These are phyloP conservation scores for Monilinia fructigena DNA, from an alignment of 2,329 filamentous ascomycete genomes.

Conservation along the genomic window DNA sequence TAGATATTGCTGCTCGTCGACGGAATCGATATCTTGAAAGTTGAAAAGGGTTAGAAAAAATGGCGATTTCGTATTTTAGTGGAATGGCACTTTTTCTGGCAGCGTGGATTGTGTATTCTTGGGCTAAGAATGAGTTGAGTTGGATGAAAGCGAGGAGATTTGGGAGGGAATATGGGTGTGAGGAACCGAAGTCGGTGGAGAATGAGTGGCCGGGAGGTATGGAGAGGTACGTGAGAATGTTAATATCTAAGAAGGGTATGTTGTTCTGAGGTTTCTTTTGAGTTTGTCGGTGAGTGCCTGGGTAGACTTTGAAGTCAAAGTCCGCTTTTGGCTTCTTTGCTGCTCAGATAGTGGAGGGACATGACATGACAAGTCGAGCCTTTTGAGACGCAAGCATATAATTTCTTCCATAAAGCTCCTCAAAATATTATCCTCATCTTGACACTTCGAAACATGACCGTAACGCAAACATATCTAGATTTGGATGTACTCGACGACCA, in stretches of 20 bases:
- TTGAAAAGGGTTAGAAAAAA: neutral
- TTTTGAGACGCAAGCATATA: neutral
- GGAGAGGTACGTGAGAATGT: neutral
- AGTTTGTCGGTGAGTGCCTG: too few species aligned
- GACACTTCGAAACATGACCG: neutral
- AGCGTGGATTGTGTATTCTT: neutral
- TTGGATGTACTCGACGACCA: slow-evolving; percentile 34
- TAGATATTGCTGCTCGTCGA: neutral
- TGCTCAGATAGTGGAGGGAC: neutral
- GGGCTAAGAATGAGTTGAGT: neutral
- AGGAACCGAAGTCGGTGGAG: neutral
- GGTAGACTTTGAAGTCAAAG: neutral
- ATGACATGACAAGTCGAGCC: neutral
- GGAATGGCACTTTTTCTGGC: neutral
- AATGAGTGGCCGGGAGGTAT: neutral
- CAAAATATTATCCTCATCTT: neutral
- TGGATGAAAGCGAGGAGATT: neutral
- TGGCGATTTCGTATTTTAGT: neutral
- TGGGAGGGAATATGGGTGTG: neutral
- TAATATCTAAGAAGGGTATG: neutral
- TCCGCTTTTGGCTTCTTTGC: neutral
- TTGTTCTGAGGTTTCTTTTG: neutral
- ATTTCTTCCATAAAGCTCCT: neutral
- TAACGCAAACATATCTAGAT: slow-evolving; percentile 24
- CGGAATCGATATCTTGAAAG: neutral